Evolutionary conservation across 1,284 basidiomycete genomes (phyloP), one percentile per base, ranked within the genome.

Genomic region (Grifola frondosa): DNA sequence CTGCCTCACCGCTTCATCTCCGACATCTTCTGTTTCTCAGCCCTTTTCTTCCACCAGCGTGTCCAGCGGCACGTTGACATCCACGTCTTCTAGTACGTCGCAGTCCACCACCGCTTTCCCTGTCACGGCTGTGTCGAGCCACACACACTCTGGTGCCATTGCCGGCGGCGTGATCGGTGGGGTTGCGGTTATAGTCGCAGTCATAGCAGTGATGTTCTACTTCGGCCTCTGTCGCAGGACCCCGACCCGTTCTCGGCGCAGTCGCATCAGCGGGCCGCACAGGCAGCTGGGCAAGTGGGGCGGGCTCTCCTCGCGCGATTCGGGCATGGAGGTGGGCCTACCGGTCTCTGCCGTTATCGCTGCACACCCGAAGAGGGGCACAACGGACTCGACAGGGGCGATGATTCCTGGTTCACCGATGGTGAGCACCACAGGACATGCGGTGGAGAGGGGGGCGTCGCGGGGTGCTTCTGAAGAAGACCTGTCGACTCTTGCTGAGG

Each of bases 91-190:
- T 6, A 12, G 31, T 30, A 46, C 46, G 15, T 35, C 40, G 11
- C 22, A 19, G 17, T 42, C 46, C 9, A 5, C 34, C 19, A 34
- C 39, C 10, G 25, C 36, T 7, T 17, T 43, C 15, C 42, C 48
- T 22, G 49, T 53, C 29, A 25, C 36, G 2, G 31, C 55, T 4
- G 34, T 50, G 4, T 53, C 54, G 6, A 34, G 38, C 7, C 46
- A 41, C 42, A 50, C 49, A 3, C 52, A 62, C 22, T 48, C 54
- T 2, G 66, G 65, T 8, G 65, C 65, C 2, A 63, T 69, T 16
- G 65, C 57, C 9, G 67, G 67, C 10, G 64, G 66, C 20, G 60
- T 68, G 22, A 48, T 68, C 19, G 67, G 65, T 19, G 67, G 65
- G 21, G 40, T 66, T 13, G 58, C 52, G 8, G 47, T 60, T 33